Percentiles rank a stretch among this genome's conserved stretches.
These are phyloP conservation scores for Rhizopogon vulgaris DNA, from an alignment of 768 basidiomycete genomes.

Conservation along the genomic window DNA sequence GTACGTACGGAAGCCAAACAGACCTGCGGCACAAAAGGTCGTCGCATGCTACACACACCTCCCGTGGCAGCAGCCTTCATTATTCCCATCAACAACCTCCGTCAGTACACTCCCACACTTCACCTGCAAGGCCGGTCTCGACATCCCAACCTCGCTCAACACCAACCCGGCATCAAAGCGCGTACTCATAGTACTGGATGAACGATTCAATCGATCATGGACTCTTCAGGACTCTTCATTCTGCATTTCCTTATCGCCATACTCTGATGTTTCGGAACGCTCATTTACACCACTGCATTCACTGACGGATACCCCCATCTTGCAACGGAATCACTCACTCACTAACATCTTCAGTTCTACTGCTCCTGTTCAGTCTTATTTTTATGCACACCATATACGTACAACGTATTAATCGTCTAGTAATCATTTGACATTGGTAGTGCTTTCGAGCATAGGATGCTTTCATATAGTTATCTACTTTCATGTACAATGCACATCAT, in stretches of 20 bases:
- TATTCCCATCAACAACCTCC: constrained; percentile 21
- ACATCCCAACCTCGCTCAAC: constrained; percentile 9
- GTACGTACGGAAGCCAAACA: constrained; percentile 11
- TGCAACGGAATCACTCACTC: constrained; percentile 9
- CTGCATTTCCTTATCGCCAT: constrained; percentile 4
- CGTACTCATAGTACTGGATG: constrained; percentile 13
- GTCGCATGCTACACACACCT: constrained; percentile 5
- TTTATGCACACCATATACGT: constrained; percentile 1
- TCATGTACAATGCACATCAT: constrained; percentile 4
- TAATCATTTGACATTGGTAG: neutral
- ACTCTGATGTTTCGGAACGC: constrained; percentile 1
- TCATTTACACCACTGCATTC: constrained; percentile 15
- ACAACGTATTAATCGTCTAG: constrained; percentile 4
- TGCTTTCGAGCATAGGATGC: neutral
- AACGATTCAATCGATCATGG: neutral
- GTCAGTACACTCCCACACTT: constrained; percentile 1
- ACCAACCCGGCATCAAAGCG: constrained; percentile 13
- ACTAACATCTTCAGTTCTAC: constrained; percentile 1
- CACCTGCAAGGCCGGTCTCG: constrained; percentile 14
- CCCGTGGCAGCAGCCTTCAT: constrained; percentile 8
- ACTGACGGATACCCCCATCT: constrained; percentile 22
- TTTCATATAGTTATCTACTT: constrained; percentile 1
- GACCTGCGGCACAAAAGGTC: constrained; percentile 11
- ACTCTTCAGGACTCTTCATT: constrained; percentile 8
- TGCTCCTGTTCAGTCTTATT: neutral